Percentiles rank a stretch among this genome's conserved stretches.
phyloP scores from a whole-genome alignment of 2,329 filamentous ascomycete genomes.

The Pseudocercospora eumusae region DNA sequence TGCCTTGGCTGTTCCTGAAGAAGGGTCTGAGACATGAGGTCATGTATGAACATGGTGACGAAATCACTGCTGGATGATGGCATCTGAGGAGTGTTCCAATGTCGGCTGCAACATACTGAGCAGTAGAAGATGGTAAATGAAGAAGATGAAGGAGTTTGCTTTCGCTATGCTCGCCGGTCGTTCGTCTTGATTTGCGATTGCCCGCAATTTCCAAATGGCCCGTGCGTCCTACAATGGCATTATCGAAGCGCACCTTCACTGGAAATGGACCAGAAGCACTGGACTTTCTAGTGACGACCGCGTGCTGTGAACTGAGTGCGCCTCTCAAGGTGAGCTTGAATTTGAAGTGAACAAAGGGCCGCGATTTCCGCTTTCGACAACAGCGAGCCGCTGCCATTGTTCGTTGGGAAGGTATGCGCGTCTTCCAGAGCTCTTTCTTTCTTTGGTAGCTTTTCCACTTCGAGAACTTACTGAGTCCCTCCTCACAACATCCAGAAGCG shows the following conservation, averaged over 20 bases:
- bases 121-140: neutral
- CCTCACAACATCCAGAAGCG: neutral
- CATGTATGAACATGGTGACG: neutral
- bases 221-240: neutral
- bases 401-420: neutral
- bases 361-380: neutral
- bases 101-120: neutral
- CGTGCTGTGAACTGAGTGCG: neutral
- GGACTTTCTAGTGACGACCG: neutral
- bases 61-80: neutral
- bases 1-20: constrained; percentile 11
- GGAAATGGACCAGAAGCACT: neutral
- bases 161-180: neutral
- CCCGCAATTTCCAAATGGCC: neutral
- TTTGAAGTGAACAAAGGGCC: neutral
- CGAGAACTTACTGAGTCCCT: neutral
- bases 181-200: neutral
- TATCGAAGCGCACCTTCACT: neutral
- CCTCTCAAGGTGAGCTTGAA: neutral
- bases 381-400: neutral
- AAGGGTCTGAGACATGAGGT: neutral
- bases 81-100: neutral
- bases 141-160: neutral
- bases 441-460: neutral
- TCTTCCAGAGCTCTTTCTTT: neutral